Percentiles rank a stretch among this genome's conserved stretches.
phyloP scores from a whole-genome alignment of 2,329 filamentous ascomycete genomes.

The Fusarium ramigenum region DNA sequence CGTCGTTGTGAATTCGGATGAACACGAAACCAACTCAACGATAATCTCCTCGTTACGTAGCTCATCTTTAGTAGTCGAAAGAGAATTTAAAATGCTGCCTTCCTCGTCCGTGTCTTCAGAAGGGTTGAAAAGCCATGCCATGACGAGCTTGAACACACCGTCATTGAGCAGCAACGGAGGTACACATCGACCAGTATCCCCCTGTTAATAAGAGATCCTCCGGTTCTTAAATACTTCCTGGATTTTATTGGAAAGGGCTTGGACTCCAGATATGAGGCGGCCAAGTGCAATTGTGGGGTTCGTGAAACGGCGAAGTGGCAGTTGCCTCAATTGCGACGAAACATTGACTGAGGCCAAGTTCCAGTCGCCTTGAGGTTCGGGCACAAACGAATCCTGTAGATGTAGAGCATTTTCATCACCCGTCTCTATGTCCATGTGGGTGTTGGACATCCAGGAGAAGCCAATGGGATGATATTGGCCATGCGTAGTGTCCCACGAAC shows the following conservation, averaged over 20 bases:
- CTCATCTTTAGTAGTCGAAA: fast-evolving
- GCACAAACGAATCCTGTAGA: fast-evolving
- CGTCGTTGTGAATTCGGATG: background rate
- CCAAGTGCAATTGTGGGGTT: fast-evolving
- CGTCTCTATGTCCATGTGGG: fast-evolving
- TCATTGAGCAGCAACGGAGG: fast-evolving
- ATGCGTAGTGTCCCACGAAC: background rate
- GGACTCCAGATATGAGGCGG: too few relatives aligned
- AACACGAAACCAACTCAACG: background rate
- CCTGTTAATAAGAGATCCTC: fast-evolving
- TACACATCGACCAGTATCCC: too few relatives aligned
- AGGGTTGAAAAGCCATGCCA: too few relatives aligned
- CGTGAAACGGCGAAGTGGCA: background rate
- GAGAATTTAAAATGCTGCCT: background rate
- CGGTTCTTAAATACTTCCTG: too few relatives aligned
- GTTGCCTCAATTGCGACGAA: background rate
- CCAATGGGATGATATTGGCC: too few relatives aligned
- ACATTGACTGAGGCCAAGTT: too few relatives aligned
- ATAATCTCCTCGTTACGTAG: background rate
- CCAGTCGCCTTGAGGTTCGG: background rate
- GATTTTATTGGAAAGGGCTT: background rate
- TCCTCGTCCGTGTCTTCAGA: background rate
- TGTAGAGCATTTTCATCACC: background rate
- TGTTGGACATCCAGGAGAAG: too few relatives aligned
- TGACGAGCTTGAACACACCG: background rate